Evolutionary conservation across 2,329 filamentous ascomycete species (phyloP).

Genomic region (Ceratocystis ficicola): DNA sequence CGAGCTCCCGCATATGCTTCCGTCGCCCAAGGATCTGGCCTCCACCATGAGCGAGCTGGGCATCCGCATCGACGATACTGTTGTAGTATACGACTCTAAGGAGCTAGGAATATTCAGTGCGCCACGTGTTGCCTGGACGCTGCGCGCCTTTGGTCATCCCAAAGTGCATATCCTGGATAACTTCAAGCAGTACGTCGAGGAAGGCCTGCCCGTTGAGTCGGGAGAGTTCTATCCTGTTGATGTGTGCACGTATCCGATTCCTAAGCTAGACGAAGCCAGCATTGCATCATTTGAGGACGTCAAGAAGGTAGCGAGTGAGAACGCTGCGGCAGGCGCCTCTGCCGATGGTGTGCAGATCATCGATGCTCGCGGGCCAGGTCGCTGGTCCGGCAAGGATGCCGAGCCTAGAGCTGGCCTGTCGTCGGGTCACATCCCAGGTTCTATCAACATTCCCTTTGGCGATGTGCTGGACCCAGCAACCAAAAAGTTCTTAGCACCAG

Average conservation of each 20-base stretch:
- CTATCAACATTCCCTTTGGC: conserved; percentile 68
- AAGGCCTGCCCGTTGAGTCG: conserved; percentile 71
- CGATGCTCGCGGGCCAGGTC: conserved; percentile 67
- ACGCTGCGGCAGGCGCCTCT: conserved; percentile 71
- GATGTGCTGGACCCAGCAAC: conserved; percentile 70
- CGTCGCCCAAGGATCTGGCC: conserved; percentile 66
- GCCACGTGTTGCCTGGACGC: conserved; percentile 85
- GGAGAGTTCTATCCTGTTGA: conserved; percentile 59
- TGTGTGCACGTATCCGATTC: conserved; percentile 52
- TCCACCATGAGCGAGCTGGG: conserved; percentile 80
- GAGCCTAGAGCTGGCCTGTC: conserved; percentile 78
- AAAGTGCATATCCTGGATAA: conserved; percentile 90
- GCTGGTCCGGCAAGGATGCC: conserved; percentile 71
- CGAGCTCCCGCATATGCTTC: conserved; percentile 94
- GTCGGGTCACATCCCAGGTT: conserved; percentile 84
- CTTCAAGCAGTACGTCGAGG: conserved; percentile 83
- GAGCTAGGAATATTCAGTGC: conserved; percentile 91
- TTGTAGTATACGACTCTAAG: conserved; percentile 88
- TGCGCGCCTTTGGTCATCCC: conserved; percentile 77
- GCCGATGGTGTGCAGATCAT: conserved; percentile 74
- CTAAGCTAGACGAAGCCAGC: conserved; percentile 47
- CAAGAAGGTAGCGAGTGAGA: conserved; percentile 59
- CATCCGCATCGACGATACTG: conserved; percentile 71
- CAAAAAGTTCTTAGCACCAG: conserved; percentile 62
- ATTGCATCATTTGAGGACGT: conserved; percentile 76